Conservation (phyloP, 331 rosid species). For the Acacia pycnantha region DNA sequence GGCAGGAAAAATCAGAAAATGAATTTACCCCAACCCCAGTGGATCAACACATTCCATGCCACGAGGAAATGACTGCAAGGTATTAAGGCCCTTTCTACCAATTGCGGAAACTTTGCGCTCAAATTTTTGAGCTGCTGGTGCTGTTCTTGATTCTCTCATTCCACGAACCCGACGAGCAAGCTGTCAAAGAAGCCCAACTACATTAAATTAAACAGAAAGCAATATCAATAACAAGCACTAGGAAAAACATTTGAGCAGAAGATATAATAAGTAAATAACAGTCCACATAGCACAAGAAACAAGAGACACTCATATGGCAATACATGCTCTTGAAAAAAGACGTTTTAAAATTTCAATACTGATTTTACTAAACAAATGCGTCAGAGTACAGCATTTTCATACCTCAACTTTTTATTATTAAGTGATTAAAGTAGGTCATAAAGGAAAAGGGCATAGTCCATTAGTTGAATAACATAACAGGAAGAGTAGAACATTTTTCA, state of each 20-base stretch:
- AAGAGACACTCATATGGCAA: background rate
- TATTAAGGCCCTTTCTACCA: constrained; percentile 63
- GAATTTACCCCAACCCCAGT: constrained; percentile 81
- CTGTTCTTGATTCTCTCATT: constrained; percentile 94
- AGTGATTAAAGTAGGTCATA: background rate
- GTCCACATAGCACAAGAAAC: constrained; percentile 21
- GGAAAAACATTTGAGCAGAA: background rate
- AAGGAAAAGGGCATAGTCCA: background rate
- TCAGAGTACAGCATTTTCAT: background rate
- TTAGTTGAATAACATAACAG: background rate
- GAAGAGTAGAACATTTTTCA: background rate
- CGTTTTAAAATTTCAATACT: background rate
- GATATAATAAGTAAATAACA: background rate
- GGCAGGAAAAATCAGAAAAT: constrained; percentile 24
- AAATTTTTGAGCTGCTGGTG: constrained; percentile 79
- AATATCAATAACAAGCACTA: constrained; percentile 4
- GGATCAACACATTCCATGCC: constrained; percentile 99
- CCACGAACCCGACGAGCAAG: constrained; percentile 97
- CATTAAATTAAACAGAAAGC: constrained; percentile 40
- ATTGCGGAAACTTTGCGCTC: constrained; percentile 54
- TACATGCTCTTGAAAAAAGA: background rate
- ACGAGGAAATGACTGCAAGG: constrained; percentile 85
- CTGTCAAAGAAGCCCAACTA: constrained; percentile 65
- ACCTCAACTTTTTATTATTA: background rate
- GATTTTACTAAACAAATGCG: background rate